Evolutionary conservation across 129 eudicot species (phyloP).

Genomic region (Flaveria ramosissima): DNA sequence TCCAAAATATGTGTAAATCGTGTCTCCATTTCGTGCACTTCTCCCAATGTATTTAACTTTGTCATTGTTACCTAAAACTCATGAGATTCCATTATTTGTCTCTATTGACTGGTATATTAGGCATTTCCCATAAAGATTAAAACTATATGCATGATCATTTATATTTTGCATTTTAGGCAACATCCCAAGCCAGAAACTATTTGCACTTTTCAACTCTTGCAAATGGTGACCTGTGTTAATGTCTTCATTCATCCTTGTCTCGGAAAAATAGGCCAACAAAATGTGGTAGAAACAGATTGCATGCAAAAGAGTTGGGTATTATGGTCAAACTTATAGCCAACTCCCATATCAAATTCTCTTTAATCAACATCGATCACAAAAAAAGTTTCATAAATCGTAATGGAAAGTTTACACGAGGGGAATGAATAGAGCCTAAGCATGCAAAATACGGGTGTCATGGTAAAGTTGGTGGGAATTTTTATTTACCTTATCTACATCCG

Average conservation of each 20-base stretch:
- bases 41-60: constrained; percentile 1
- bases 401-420: background rate
- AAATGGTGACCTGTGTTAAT: background rate
- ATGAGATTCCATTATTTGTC: background rate
- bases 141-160: background rate
- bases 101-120: constrained; percentile 3
- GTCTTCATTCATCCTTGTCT: background rate
- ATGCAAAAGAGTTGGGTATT: constrained; percentile 15
- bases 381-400: background rate
- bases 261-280: background rate
- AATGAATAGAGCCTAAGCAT: background rate
- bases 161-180: background rate
- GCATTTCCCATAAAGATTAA: background rate
- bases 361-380: background rate
- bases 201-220: background rate
- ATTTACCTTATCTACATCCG: constrained; percentile 93
- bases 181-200: background rate
- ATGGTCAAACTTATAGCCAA: background rate
- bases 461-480: background rate
- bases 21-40: background rate
- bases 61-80: background rate
- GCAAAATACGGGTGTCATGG: background rate
- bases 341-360: background rate
- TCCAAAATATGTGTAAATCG: background rate
- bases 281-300: background rate